phyloP scores from a whole-genome alignment of 2,329 filamentous ascomycete species.

The Rhynchosporium graminicola region DNA sequence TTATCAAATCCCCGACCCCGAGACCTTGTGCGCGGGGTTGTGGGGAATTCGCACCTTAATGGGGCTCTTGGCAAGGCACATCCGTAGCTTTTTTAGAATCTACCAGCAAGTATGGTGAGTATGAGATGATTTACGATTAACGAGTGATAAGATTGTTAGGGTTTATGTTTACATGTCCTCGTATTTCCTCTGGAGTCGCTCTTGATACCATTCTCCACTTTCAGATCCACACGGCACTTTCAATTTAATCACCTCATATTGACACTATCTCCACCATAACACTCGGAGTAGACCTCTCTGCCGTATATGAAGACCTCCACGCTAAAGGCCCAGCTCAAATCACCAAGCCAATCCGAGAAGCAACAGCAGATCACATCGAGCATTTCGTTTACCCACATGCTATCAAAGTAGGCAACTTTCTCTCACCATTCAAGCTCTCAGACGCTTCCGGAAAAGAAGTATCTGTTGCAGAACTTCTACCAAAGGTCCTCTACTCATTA shows the following conservation, averaged over 20 bases:
- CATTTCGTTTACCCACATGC: neutral
- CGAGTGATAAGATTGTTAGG: neutral
- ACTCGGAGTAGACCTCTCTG: slow-evolving; percentile 23
- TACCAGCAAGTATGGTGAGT: neutral
- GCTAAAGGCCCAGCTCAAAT: slow-evolving; percentile 20
- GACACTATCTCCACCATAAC: slow-evolving; percentile 18
- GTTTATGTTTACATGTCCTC: neutral
- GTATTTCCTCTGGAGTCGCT: neutral
- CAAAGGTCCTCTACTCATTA: slow-evolving; percentile 43
- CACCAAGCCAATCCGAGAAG: slow-evolving; percentile 22
- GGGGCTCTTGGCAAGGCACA: neutral
- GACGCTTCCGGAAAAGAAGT: slow-evolving; percentile 43
- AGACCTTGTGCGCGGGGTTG: neutral
- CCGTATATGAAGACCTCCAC: slow-evolving; percentile 22
- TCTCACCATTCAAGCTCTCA: slow-evolving; percentile 42
- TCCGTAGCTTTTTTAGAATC: no score
- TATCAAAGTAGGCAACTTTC: slow-evolving; percentile 7
- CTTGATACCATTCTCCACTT: no score
- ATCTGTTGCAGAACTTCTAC: slow-evolving; percentile 39
- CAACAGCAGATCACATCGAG: neutral
- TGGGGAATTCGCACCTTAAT: neutral
- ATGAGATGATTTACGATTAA: neutral
- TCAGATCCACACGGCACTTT: no score
- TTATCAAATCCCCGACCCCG: no score
- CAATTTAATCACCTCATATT: no score